Conservation (phyloP, 2,329 filamentous ascomycete species). For the Cladorrhinum sp. region DNA sequence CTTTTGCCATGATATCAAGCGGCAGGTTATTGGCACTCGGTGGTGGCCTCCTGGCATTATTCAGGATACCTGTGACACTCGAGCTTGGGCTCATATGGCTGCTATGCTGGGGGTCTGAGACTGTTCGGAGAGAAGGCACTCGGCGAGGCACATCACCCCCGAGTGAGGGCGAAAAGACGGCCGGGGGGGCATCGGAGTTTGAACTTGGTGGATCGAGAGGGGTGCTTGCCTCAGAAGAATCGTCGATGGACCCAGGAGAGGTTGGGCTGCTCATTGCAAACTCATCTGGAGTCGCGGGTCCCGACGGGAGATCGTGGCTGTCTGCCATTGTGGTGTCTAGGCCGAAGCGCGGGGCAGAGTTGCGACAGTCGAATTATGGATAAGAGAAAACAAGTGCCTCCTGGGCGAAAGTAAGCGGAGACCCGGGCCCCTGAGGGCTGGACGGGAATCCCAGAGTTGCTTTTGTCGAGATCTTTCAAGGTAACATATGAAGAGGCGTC, state of each 20-base stretch:
- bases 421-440: not conserved
- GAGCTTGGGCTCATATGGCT: conserved; percentile 73
- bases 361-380: not conserved
- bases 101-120: conserved; percentile 54
- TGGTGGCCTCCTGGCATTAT: conserved; percentile 56
- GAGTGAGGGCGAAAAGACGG: conserved; percentile 16
- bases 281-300: conserved; percentile 49
- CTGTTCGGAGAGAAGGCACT: conserved; percentile 57
- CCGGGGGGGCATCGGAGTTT: conserved; percentile 28
- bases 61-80: conserved; percentile 76
- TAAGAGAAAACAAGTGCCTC: not conserved
- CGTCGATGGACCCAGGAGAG: conserved; percentile 43
- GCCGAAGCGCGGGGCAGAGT: not conserved
- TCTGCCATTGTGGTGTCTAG: conserved; percentile 28
- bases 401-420: not conserved
- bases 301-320: conserved; percentile 31
- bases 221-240: conserved; percentile 48
- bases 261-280: conserved; percentile 38
- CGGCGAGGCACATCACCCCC: conserved; percentile 44
- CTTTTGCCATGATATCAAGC: conserved; percentile 41
- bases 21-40: conserved; percentile 39
- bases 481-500: not conserved
- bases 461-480: not conserved
- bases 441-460: not conserved
- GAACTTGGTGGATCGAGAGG: conserved; percentile 42